A percentile compares a stretch with the other conserved stretches of the same genome.
These are phyloP conservation scores for Phragmites australis DNA, from an alignment of 176 grass and related monocot species.

Conservation along the genomic window DNA sequence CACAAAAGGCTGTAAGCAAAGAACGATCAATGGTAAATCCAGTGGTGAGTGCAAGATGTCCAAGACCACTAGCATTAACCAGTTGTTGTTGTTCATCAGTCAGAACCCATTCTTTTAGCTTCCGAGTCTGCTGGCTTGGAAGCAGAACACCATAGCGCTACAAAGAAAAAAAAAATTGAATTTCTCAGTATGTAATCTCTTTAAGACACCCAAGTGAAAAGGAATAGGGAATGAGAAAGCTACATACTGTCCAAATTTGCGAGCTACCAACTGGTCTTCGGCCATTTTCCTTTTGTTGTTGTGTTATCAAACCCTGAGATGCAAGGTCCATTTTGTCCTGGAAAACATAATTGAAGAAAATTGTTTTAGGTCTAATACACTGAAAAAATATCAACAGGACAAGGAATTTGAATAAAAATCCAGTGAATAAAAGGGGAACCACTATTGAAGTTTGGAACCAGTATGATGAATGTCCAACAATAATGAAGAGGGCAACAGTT, in stretches of 20 bases:
- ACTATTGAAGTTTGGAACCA: not conserved
- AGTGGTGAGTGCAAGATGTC: conserved; percentile 63
- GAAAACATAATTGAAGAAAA: conserved; percentile 25
- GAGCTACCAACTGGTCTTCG: conserved; percentile 52
- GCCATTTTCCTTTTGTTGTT: conserved; percentile 49
- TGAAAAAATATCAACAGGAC: not conserved
- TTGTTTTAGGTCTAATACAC: not conserved
- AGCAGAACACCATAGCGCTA: conserved; percentile 59
- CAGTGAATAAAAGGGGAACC: not conserved
- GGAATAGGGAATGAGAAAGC: not conserved
- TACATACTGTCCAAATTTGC: conserved; percentile 53
- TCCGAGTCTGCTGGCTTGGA: conserved; percentile 64
- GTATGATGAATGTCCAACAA: not conserved
- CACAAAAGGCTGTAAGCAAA: conserved; percentile 62
- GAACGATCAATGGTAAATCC: conserved; percentile 63
- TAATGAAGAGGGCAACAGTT: not conserved
- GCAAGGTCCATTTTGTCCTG: conserved; percentile 49
- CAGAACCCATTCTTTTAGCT: conserved; percentile 65
- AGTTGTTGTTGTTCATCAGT: conserved; percentile 52
- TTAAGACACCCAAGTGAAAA: conserved; percentile 7
- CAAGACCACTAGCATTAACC: conserved; percentile 63
- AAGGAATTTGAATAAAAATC: not conserved
- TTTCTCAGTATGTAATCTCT: conserved; percentile 26
- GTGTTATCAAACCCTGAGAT: conserved; percentile 32
- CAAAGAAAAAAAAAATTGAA: conserved; percentile 23